Evolutionary conservation across 2,329 filamentous ascomycete species (phyloP).

Genomic region (Cercospora beticola): DNA sequence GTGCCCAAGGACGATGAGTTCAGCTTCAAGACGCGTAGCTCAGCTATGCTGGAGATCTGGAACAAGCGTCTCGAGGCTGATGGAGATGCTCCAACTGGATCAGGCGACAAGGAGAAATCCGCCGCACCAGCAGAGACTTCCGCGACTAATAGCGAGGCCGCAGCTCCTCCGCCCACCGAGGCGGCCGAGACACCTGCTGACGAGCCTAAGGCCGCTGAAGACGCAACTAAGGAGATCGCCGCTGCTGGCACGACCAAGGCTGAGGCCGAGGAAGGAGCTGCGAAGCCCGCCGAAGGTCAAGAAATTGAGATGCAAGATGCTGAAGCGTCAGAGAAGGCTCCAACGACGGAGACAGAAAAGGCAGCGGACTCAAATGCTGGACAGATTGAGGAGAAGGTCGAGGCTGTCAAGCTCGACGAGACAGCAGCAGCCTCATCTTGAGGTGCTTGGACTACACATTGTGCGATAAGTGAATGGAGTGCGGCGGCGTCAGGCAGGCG

Average conservation of each 20-base stretch:
- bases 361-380: conserved; percentile 27
- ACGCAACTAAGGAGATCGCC: conserved; percentile 18
- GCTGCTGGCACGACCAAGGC: conserved; percentile 11
- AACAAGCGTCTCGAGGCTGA: conserved; percentile 65
- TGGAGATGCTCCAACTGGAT: conserved; percentile 39
- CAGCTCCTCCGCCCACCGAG: conserved; percentile 28
- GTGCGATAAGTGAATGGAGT: background rate
- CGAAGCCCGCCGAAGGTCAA: conserved; percentile 22
- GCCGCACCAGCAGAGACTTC: conserved; percentile 25
- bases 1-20: conserved; percentile 90
- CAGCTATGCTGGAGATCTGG: conserved; percentile 81
- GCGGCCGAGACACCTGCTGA: conserved; percentile 16
- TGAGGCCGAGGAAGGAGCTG: conserved; percentile 17
- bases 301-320: conserved; percentile 29
- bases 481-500: background rate
- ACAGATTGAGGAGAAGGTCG: conserved; percentile 23
- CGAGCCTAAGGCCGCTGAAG: conserved; percentile 36
- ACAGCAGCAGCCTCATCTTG: background rate
- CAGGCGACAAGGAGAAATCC: conserved; percentile 34
- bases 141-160: conserved; percentile 23
- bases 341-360: conserved; percentile 26
- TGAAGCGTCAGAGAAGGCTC: conserved; percentile 27
- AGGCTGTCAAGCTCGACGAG: conserved; percentile 14
- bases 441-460: too few species aligned
- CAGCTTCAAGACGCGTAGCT: conserved; percentile 81